Conservation (phyloP, 2,329 filamentous ascomycete genomes). For the Fusarium irregulare region DNA sequence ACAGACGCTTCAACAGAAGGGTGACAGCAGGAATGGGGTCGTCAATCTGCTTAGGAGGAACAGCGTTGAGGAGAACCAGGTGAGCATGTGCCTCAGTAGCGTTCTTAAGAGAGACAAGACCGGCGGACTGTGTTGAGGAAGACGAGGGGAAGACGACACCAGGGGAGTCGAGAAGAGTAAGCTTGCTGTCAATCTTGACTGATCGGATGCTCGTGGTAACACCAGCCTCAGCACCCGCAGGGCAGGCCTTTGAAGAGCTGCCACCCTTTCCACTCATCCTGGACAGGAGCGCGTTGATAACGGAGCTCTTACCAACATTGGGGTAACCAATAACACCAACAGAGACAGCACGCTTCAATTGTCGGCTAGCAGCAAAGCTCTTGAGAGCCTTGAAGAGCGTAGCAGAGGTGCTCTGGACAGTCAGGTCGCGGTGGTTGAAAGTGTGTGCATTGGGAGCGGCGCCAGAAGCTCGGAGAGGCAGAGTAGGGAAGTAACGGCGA, state of each 20-base stretch:
- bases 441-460: slow-evolving; percentile 86
- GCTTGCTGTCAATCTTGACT: slow-evolving; percentile 94
- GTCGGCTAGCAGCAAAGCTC: slow-evolving; percentile 83
- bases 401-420: slow-evolving; percentile 85
- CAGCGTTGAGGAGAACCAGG: slow-evolving; percentile 87
- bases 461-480: slow-evolving; percentile 86
- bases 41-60: slow-evolving; percentile 93
- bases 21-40: slow-evolving; percentile 90
- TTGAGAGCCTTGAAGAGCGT: slow-evolving; percentile 91
- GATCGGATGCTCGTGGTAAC: slow-evolving; percentile 89
- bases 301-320: slow-evolving; percentile 95
- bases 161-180: slow-evolving; percentile 92
- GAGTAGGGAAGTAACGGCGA: slow-evolving; percentile 88
- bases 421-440: slow-evolving; percentile 92
- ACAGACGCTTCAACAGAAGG: slow-evolving; percentile 84
- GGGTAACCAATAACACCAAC: slow-evolving; percentile 96
- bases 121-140: slow-evolving; percentile 51
- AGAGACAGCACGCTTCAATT: slow-evolving; percentile 88
- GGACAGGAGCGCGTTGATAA: slow-evolving; percentile 91
- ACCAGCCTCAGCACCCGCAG: slow-evolving; percentile 89
- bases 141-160: slow-evolving; percentile 92
- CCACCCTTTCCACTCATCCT: slow-evolving; percentile 75
- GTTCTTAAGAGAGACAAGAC: slow-evolving; percentile 66
- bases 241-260: slow-evolving; percentile 73
- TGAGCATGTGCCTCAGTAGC: slow-evolving; percentile 81